Percentiles rank a stretch among this genome's conserved stretches.
Evolutionary conservation across 805 yeast species (phyloP).

Genomic region (Candida multigemmis): DNA sequence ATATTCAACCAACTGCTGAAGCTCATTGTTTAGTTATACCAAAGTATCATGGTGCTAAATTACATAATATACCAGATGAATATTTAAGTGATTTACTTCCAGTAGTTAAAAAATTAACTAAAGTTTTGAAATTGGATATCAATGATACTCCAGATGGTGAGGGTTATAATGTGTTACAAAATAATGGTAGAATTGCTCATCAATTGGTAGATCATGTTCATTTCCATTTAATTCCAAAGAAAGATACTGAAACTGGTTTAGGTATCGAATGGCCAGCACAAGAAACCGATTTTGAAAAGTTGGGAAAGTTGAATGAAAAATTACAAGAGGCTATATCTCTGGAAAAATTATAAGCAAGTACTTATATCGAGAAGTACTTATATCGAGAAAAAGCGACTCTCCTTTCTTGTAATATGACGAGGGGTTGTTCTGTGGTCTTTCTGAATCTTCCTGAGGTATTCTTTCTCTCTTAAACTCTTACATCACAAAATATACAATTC

Average conservation of each 20-base stretch:
- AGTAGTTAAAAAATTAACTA: slow-evolving; percentile 76
- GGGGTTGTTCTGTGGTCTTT: too few species aligned
- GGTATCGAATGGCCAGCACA: slow-evolving; percentile 93
- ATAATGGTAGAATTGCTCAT: slow-evolving; percentile 92
- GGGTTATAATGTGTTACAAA: slow-evolving; percentile 86
- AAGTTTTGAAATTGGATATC: slow-evolving; percentile 54
- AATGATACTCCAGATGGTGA: slow-evolving; percentile 55
- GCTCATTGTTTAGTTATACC: slow-evolving; percentile 91
- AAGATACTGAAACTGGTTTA: slow-evolving; percentile 62
- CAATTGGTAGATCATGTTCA: slow-evolving; percentile 95
- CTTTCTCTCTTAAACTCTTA: too few species aligned
- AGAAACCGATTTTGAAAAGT: slow-evolving; percentile 63
- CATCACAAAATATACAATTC: too few species aligned
- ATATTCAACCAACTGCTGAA: slow-evolving; percentile 83
- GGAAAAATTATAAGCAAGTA: slow-evolving; percentile 8
- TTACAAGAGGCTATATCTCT: slow-evolving; percentile 18
- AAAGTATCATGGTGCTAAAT: slow-evolving; percentile 85
- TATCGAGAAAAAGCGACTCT: too few species aligned
- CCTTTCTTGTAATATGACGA: too few species aligned
- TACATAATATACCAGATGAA: slow-evolving; percentile 91
- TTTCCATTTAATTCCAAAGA: slow-evolving; percentile 92
- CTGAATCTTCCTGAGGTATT: too few species aligned
- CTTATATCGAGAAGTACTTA: too few species aligned
- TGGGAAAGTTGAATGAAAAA: slow-evolving; percentile 59
- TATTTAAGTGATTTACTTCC: slow-evolving; percentile 81